Evolutionary conservation across 441 rosid genomes (phyloP).

Genomic region (Geranium incanum): DNA sequence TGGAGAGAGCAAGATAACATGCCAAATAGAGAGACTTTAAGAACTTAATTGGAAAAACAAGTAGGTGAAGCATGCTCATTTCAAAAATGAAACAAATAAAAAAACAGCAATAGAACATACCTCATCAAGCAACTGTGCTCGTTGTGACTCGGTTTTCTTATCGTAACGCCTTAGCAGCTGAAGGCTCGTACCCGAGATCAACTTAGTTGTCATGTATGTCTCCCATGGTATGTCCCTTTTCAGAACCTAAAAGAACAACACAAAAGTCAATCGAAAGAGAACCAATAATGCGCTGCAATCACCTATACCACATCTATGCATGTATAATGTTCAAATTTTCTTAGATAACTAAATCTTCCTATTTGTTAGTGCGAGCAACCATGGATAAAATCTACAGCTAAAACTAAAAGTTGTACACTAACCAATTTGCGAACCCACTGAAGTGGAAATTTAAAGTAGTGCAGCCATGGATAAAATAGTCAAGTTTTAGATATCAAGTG

Average conservation of each 20-base stretch:
- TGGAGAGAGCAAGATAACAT: background rate
- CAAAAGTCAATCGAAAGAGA: background rate
- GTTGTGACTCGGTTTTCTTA: constrained; percentile 59
- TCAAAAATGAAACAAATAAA: background rate
- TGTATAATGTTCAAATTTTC: background rate
- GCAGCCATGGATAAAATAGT: too few relatives aligned
- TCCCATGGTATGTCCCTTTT: constrained; percentile 98
- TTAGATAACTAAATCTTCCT: background rate
- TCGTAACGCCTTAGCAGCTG: constrained; percentile 84
- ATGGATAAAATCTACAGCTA: background rate
- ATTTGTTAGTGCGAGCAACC: background rate
- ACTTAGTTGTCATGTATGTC: constrained; percentile 82
- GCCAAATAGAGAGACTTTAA: background rate
- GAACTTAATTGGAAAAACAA: background rate
- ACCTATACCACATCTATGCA: background rate
- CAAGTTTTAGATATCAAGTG: background rate
- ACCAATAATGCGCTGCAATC: background rate
- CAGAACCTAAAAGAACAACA: constrained; percentile 45
- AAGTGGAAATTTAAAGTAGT: too few relatives aligned
- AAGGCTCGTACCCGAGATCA: constrained; percentile 75
- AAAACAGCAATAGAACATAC: constrained; percentile 31
- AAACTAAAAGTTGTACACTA: too few relatives aligned
- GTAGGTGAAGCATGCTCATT: background rate
- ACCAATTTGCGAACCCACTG: too few relatives aligned
- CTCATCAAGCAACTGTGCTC: constrained; percentile 84